These are phyloP conservation scores for Suillus fuscotomentosus DNA, from an alignment of 768 basidiomycete genomes.

Conservation along the genomic window DNA sequence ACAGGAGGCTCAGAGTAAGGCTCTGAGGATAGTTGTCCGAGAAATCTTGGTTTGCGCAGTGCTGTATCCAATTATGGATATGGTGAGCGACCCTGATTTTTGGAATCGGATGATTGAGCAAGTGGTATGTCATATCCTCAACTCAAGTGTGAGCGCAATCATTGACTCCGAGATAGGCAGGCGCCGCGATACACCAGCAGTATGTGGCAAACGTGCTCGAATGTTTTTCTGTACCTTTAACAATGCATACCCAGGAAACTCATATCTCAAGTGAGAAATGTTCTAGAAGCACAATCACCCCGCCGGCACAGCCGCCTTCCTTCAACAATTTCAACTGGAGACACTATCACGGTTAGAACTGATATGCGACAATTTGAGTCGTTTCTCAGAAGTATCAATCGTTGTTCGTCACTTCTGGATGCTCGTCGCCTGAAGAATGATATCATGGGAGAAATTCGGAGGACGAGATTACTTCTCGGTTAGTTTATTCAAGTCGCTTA, in stretches of 20 bases:
- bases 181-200: slow-evolving; percentile 71
- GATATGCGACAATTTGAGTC: slow-evolving; percentile 84
- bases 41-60: slow-evolving; percentile 85
- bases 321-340: slow-evolving; percentile 47
- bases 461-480: slow-evolving; percentile 76
- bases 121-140: slow-evolving; percentile 57
- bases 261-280: slow-evolving; percentile 84
- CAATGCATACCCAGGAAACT: slow-evolving; percentile 52
- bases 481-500: slow-evolving; percentile 12
- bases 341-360: slow-evolving; percentile 80
- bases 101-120: slow-evolving; percentile 95
- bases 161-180: slow-evolving; percentile 40
- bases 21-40: slow-evolving; percentile 68
- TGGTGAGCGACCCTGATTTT: slow-evolving; percentile 94
- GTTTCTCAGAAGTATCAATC: slow-evolving; percentile 82
- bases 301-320: slow-evolving; percentile 43
- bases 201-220: slow-evolving; percentile 20
- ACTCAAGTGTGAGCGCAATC: not conserved
- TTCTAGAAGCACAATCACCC: slow-evolving; percentile 78
- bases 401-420: slow-evolving; percentile 81
- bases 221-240: slow-evolving; percentile 3
- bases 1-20: slow-evolving; percentile 68
- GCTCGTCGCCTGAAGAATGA: slow-evolving; percentile 91
- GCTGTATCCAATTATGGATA: slow-evolving; percentile 85
- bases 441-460: slow-evolving; percentile 85